Percentiles rank a stretch among this genome's conserved stretches.
These are phyloP conservation scores for Ligustrum vulgare DNA, from an alignment of 257 asterid species.

Conservation along the genomic window DNA sequence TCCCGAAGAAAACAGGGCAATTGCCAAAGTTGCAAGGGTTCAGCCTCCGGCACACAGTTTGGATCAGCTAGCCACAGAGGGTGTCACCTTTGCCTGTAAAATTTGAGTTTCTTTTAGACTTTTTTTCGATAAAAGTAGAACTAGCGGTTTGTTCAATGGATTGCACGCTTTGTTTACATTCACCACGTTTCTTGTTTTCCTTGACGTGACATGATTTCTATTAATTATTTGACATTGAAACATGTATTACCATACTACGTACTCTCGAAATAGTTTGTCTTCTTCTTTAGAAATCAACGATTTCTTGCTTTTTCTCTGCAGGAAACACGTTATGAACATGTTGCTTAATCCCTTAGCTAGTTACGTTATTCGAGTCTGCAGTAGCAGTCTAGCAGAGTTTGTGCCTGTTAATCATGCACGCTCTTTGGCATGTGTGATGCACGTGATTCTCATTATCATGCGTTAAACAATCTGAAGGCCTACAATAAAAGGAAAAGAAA, in stretches of 20 bases:
- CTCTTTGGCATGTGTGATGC: background rate
- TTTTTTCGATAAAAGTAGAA: background rate
- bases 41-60: slow-evolving; percentile 62
- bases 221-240: background rate
- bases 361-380: too few relatives aligned
- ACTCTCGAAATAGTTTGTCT: background rate
- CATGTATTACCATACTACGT: background rate
- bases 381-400: too few relatives aligned
- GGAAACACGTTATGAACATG: too few relatives aligned
- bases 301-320: background rate
- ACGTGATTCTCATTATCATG: too few relatives aligned
- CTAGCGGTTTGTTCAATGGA: slow-evolving; percentile 2
- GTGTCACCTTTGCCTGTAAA: slow-evolving; percentile 69
- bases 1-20: slow-evolving; percentile 86
- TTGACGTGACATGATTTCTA: background rate
- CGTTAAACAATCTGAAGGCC: too few relatives aligned
- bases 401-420: too few relatives aligned
- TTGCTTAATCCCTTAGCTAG: too few relatives aligned
- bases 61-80: slow-evolving; percentile 69
- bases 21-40: slow-evolving; percentile 74
- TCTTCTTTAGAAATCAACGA: background rate
- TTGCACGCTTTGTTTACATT: slow-evolving; percentile 2
- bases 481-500: too few relatives aligned
- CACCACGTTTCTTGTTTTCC: background rate
- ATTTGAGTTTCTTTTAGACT: slow-evolving; percentile 40